Percentiles rank a stretch among this genome's conserved stretches.
phyloP scores from a whole-genome alignment of 352 stramenopile species.

The Globisporangium heterothallicum region DNA sequence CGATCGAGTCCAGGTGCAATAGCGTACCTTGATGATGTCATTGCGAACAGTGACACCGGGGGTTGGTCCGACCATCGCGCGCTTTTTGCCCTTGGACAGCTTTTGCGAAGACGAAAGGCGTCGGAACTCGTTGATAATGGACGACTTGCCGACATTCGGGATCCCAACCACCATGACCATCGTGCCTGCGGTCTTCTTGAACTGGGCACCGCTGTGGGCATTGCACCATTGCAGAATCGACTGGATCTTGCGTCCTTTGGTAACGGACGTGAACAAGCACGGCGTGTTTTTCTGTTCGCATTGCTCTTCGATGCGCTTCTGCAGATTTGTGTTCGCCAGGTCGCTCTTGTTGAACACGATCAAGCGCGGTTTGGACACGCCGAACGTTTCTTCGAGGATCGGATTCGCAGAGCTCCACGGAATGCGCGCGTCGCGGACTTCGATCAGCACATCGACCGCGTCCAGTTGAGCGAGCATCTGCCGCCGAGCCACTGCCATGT shows the following conservation, averaged over 20 bases:
- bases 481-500: slow-evolving; percentile 76
- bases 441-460: slow-evolving; percentile 75
- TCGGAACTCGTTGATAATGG: slow-evolving; percentile 86
- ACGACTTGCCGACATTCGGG: slow-evolving; percentile 89
- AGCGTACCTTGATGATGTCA: slow-evolving; percentile 80
- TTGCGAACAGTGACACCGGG: slow-evolving; percentile 83
- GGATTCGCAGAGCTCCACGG: slow-evolving; percentile 82
- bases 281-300: slow-evolving; percentile 39
- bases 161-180: slow-evolving; percentile 89
- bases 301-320: slow-evolving; percentile 62
- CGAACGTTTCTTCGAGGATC: slow-evolving; percentile 69
- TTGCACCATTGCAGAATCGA: slow-evolving; percentile 81
- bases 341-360: slow-evolving; percentile 88
- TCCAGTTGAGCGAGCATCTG: slow-evolving; percentile 83
- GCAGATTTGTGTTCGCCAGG: slow-evolving; percentile 81
- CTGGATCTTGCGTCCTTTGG: slow-evolving; percentile 67
- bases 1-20: neutral
- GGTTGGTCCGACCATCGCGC: slow-evolving; percentile 73
- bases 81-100: slow-evolving; percentile 76
- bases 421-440: slow-evolving; percentile 80
- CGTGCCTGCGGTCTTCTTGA: slow-evolving; percentile 78
- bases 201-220: slow-evolving; percentile 64
- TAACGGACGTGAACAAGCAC: slow-evolving; percentile 79
- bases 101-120: slow-evolving; percentile 65
- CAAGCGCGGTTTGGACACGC: slow-evolving; percentile 70